Evolutionary conservation across 2,329 filamentous ascomycete genomes (phyloP), one percentile per base, ranked within the genome.

Genomic region (Colletotrichum horii): DNA sequence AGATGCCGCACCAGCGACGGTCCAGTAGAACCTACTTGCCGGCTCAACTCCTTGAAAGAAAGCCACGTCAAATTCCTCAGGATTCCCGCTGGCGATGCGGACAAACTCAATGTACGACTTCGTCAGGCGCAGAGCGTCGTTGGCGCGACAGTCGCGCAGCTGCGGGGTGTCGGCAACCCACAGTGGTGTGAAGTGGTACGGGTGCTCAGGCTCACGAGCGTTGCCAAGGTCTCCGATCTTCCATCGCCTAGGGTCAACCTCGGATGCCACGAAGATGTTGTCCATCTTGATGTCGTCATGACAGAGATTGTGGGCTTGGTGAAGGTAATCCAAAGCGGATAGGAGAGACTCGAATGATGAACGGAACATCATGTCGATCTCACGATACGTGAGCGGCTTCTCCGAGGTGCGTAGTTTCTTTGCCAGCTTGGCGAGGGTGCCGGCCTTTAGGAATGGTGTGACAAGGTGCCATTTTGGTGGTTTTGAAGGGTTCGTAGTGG

Each of bases 281-380:
- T 81, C 81, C 9, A 79, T 75, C 73, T 83, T 83, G 66, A 84
- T 74, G 58, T 84, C 83, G 60, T 84, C 82, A 70, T 83, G 82
- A 52, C 82, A 84, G 3, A 83, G 78, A 8, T 77, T 61, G 19
- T 79, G 71, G 3, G 76, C 26, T 12, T 28, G 60, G 75, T 83
- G 82, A 61, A 83, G 80, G 24, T 61, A 43, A 32, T 77, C 75
- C n/a, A 83, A 77, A 1, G 78, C 79, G 4, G 72, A 70, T 12
- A 84, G 77, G 9, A 84, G 75, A 5, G 77, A 70, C 32, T 83
- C 77, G 43, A 83, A 75, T 0, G 82, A 83, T 3, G 81, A 77
- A 5, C 82, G 79, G 67, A 81, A 83, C 16, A 79, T 66, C 26
- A 66, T 60, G 70, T 84, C 83, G 34, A 84, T 70, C 15, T 84